Evolutionary conservation across 305 asterid species (phyloP).

Genomic region (Fraxinus nigra): DNA sequence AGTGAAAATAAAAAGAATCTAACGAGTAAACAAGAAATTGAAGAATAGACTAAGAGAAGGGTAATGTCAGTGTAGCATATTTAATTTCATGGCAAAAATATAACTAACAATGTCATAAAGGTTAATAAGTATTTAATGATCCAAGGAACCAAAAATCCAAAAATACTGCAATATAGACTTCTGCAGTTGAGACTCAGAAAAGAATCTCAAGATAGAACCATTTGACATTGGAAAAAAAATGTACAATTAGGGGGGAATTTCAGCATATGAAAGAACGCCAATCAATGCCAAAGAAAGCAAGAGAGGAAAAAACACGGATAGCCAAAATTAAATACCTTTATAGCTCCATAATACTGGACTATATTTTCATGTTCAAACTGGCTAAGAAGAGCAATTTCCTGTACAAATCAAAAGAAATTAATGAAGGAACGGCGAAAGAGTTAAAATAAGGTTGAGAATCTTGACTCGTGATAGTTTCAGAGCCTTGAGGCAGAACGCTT

Average conservation of each 20-base stretch:
- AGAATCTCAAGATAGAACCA: background rate
- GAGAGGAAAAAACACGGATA: background rate
- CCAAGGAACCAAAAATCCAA: constrained; percentile 4
- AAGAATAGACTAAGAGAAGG: background rate
- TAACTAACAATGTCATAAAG: background rate
- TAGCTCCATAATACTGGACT: background rate
- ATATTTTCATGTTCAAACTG: constrained; percentile 51
- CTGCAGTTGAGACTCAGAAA: background rate
- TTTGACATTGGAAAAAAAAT: background rate
- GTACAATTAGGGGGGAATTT: background rate
- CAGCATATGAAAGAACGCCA: background rate
- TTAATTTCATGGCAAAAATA: background rate
- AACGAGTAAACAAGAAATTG: constrained; percentile 4
- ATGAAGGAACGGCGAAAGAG: constrained; percentile 1
- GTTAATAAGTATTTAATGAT: background rate
- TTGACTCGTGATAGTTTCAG: background rate
- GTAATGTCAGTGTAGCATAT: background rate
- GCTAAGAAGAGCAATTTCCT: constrained; percentile 93
- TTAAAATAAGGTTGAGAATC: background rate
- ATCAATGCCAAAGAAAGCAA: background rate
- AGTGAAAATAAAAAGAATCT: background rate
- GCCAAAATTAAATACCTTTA: constrained; percentile 47
- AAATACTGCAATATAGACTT: constrained; percentile 6
- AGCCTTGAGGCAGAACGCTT: background rate
- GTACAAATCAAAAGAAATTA: constrained; percentile 21